Base-by-base conservation (phyloP, 805 yeast genomes). In the Saccharomycodes ludwigii region DNA sequence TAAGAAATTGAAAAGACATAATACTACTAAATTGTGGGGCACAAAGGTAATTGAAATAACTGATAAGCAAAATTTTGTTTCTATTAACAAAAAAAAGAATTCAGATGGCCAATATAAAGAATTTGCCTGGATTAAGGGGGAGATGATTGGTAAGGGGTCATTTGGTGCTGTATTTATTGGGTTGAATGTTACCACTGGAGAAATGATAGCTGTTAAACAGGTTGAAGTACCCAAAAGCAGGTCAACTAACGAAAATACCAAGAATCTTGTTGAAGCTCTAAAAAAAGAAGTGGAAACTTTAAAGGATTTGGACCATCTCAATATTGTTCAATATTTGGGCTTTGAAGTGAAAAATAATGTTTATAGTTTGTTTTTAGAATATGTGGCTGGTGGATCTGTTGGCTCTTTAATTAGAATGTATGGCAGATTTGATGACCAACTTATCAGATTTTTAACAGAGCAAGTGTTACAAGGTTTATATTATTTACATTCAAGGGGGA, bases 121-220 rank as follows among this genome's bases (percentile, higher is more conserved):
- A 55, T 88, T 85, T 59, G 93, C 93, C 1, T 91, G 99, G 99
- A 79, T 93, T 30, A 84, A 84, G 50, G 99, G 99, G 65, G 96
- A 86, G 48, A 63, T 91, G 40, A 84, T 91, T 36, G 99, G 99
- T 0, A 73, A 83, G 36, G 99, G 99, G 0, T 86, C 96, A 1
- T 91, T 86, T 62, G 99, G 98, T 7, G 76, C 82, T 22, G 99
- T 91, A 1, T 88, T 68, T 48, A 63, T 91, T 34, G 96, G 95
- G 1, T 65, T 91, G 48, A 91, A 91, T 54, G 86, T 85, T 12
- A 91, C 97, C 1, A 84, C 95, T 0, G 97, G 97, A 33, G 99
- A 91, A 47, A 85, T 91, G 94, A 79, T 91, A 61, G 99, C 99
- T 0, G 98, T 91, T 2, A 91, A 91, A 50, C 98, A 91, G 55